Evolutionary conservation across 176 grass and related monocot species (phyloP), one percentile per base, ranked within the genome.

Genomic region (Puccinellia tenuiflora): DNA sequence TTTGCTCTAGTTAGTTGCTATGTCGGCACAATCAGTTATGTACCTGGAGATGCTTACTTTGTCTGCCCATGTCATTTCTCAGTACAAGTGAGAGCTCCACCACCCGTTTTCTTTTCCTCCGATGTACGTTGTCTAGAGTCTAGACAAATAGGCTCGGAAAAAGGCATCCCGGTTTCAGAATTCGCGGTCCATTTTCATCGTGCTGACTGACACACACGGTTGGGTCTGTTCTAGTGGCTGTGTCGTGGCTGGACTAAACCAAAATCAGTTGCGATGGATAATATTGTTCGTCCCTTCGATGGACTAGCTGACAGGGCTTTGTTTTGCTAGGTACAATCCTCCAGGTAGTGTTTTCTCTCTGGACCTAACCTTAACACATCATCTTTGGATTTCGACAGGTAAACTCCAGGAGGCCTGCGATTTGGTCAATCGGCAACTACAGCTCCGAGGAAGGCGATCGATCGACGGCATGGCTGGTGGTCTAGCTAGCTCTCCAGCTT

Each of bases 11-110:
- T n/a, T n/a, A n/a, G 12, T 57, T 39, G 37, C n/a, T 9, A 29
- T 55, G 84, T 57, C 65, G 30, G 79, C 73, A 73, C 73, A 82
- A 78, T 30, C 43, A 43, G 43, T 79, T 72, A n/a, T 46, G 33
- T 46, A 84, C 55, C 55, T 75, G 68, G 66, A 66, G 47, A 75
- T 56, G 17, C 15, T 56, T 28, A 84, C 76, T 47, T 29, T 47
- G 48, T 68, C 62, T 50, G 57, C 62, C n/a, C 37, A 65, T 22
- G 30, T 66, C 62, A 33, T 78, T 29, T 63, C 40, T 73, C 21
- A n/a, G 3, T 14, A 53, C 26, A 81, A 73, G 73, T 46, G 68
- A 86, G 35, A 62, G 66, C 21, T 13, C 38, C 13, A 10, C 22
- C 30, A 33, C 8, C 63, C 20, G 4, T 47, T 25, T 26, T 1